Percentiles rank a stretch among this genome's conserved stretches.
Evolutionary conservation across 2,329 filamentous ascomycete species (phyloP).

Genomic region (Stagonosporopsis cucurbitacearum): DNA sequence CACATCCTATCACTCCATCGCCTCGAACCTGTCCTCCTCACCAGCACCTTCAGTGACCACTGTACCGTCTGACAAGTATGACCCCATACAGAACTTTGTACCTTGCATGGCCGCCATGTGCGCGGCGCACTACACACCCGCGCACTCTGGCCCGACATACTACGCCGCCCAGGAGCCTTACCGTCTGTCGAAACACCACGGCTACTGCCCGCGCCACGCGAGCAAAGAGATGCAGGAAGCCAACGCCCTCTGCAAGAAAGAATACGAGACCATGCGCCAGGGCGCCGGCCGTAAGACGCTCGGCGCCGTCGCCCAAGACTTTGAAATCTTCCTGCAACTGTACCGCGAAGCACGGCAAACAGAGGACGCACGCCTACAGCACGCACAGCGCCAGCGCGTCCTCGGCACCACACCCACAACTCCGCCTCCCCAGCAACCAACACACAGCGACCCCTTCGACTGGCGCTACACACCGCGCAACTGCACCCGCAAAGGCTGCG

Average conservation of each 20-base stretch:
- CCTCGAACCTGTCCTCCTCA: constrained; percentile 24
- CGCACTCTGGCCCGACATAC: constrained; percentile 36
- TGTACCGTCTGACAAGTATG: constrained; percentile 30
- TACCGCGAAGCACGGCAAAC: constrained; percentile 24
- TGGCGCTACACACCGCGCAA: constrained; percentile 38
- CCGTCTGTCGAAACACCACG: constrained; percentile 32
- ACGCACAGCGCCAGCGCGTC: constrained; percentile 20
- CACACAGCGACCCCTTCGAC: constrained; percentile 22
- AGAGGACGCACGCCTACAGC: constrained; percentile 20
- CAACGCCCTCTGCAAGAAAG: constrained; percentile 32
- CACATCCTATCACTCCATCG: constrained; percentile 31
- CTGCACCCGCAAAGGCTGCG: constrained; percentile 34
- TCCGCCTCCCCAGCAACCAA: background rate
- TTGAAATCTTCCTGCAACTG: constrained; percentile 29
- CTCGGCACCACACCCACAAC: constrained; percentile 14
- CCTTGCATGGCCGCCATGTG: constrained; percentile 39
- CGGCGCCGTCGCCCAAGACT: constrained; percentile 35
- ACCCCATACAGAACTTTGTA: constrained; percentile 40
- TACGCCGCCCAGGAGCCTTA: constrained; percentile 39
- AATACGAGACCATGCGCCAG: constrained; percentile 40
- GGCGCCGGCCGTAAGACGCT: constrained; percentile 44
- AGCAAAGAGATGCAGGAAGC: constrained; percentile 36
- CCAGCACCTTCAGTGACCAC: constrained; percentile 25
- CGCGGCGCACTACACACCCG: constrained; percentile 32
- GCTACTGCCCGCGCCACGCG: constrained; percentile 38